phyloP scores from a whole-genome alignment of 2,329 filamentous ascomycete genomes.

The Exophiala sp. region DNA sequence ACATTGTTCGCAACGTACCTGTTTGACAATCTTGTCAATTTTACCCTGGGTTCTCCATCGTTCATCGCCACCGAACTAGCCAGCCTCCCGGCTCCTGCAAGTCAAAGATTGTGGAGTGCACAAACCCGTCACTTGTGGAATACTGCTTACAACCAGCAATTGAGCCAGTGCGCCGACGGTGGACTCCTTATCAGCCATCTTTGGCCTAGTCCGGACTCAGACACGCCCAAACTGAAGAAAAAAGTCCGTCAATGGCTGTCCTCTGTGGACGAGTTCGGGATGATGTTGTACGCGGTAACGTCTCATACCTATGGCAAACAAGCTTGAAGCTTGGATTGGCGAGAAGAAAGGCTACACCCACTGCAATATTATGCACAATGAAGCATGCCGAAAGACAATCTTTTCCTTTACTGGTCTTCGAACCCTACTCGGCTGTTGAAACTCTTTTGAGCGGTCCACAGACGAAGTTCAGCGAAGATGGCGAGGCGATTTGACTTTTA shows the following conservation, averaged over 20 bases:
- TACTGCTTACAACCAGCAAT: conserved; percentile 40
- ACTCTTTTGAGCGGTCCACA: too few species aligned
- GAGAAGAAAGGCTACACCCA: not conserved
- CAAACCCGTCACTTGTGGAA: conserved; percentile 41
- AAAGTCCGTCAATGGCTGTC: conserved; percentile 51
- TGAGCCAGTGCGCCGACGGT: conserved; percentile 43
- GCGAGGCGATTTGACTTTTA: too few species aligned
- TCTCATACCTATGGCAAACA: conserved; percentile 41
- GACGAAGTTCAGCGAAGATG: too few species aligned
- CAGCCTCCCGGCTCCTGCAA: conserved; percentile 43
- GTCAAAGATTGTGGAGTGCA: conserved; percentile 45
- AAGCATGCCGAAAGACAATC: too few species aligned
- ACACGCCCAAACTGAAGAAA: conserved; percentile 31
- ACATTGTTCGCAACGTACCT: conserved; percentile 53
- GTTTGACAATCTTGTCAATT: conserved; percentile 50
- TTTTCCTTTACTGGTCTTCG: too few species aligned
- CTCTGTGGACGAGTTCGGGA: conserved; percentile 52
- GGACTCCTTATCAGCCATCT: conserved; percentile 50
- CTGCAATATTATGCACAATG: not conserved
- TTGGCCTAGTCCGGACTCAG: conserved; percentile 42
- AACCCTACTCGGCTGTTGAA: too few species aligned
- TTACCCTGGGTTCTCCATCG: conserved; percentile 43
- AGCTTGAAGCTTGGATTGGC: not conserved
- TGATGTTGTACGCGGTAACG: conserved; percentile 51
- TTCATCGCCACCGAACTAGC: conserved; percentile 51